Base-by-base conservation (phyloP, 805 yeast genomes). In the Hanseniaspora valbyensis region DNA sequence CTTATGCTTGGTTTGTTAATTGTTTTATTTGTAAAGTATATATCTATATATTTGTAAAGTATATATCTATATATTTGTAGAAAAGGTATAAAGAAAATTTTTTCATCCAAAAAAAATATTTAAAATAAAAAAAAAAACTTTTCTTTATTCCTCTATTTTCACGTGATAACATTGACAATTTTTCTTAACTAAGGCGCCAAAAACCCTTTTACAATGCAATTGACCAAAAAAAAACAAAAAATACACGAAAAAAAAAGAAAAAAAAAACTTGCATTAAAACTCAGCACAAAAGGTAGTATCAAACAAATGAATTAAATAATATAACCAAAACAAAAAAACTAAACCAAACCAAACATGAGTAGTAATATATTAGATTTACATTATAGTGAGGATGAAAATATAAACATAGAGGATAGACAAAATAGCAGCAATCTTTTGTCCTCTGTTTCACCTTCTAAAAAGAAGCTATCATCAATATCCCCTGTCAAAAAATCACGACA, bases 351-450 rank as follows among this genome's bases (percentile, higher is more conserved):
- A 26, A 26, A 6, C 10, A 30, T 30, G 34, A 30, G 34, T 30
- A 12, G 16, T 12, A 30, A 30, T 30, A 12, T 30, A 30, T 10
- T 30, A 13, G 6, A 30, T 30, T 4, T 30, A 4, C 13, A 26
- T 16, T 44, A 37, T 37, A 28, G 39, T 4, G 51, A 39, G 14
- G 42, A 48, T 19, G 51, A 48, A 34, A 48, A 48, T 14, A 26
- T 48, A 6, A 33, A 40, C 30, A 19, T 13, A 18, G 51, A 48
- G 5, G 44, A 48, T 2, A 48, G 44, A 25, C 44, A 33, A n/a
- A 30, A 24, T 22, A 38, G 43, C n/a, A 45, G 30, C 24, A 40
- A 33, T 6, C 19, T 40, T 4, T 19, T 40, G 3, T 48, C 51
- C 3, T 48, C 51, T 4, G 28, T 48, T 2, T 48, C 51, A 14